These are phyloP conservation scores for Beauveria rudraprayagi DNA, from an alignment of 2,329 filamentous ascomycete genomes.

Conservation along the genomic window DNA sequence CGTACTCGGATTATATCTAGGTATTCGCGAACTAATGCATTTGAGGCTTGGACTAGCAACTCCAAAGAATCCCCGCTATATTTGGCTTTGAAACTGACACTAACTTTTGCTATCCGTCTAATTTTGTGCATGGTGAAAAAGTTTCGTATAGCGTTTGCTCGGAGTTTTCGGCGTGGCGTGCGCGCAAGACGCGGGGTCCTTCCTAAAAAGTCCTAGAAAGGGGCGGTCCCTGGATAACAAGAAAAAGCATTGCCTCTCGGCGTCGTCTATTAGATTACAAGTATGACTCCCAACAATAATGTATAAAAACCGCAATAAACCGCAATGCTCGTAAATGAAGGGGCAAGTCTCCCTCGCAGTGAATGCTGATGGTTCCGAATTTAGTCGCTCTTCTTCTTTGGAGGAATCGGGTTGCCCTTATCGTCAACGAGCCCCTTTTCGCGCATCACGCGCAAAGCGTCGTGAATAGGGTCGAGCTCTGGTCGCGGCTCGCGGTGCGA, in stretches of 20 bases:
- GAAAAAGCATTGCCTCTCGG: neutral
- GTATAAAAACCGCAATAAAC: slow-evolving; percentile 1
- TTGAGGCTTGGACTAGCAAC: no score
- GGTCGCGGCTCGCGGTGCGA: slow-evolving; percentile 36
- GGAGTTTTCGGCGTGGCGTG: neutral
- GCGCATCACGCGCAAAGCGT: slow-evolving; percentile 35
- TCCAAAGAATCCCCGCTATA: neutral
- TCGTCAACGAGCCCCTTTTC: slow-evolving; percentile 37
- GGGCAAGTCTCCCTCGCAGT: neutral
- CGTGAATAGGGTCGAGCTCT: slow-evolving; percentile 35
- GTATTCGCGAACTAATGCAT: no score
- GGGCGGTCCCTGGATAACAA: neutral
- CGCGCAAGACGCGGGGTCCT: neutral
- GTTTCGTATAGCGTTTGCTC: neutral
- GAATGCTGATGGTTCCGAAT: neutral
- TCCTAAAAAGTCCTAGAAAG: neutral
- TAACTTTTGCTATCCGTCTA: neutral
- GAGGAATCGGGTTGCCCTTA: slow-evolving; percentile 30
- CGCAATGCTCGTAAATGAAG: slow-evolving; percentile 8
- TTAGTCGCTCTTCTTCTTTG: slow-evolving; percentile 22
- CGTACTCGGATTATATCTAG: no score
- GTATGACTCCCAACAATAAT: slow-evolving; percentile 4
- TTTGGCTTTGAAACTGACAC: neutral
- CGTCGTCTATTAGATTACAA: slow-evolving; percentile 7
- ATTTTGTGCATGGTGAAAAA: neutral